phyloP scores from a whole-genome alignment of 2,329 filamentous ascomycete genomes.

The Alternaria sp. region DNA sequence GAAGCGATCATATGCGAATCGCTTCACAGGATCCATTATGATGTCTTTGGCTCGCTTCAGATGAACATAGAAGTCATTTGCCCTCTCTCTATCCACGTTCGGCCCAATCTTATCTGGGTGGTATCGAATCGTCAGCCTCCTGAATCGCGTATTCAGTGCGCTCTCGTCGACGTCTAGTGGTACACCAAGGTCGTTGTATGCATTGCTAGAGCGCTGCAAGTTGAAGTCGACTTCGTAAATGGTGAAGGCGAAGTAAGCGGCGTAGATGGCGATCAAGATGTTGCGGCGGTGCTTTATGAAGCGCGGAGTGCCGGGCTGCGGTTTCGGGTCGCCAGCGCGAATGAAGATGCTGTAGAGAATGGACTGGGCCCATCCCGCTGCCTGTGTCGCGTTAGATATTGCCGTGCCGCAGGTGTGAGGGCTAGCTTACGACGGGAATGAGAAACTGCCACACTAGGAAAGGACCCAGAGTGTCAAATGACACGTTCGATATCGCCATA shows the following conservation, averaged over 20 bases:
- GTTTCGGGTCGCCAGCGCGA: slow-evolving; percentile 85
- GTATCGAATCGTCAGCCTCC: slow-evolving; percentile 65
- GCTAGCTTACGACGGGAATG: slow-evolving; percentile 35
- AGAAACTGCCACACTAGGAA: slow-evolving; percentile 46
- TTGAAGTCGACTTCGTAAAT: slow-evolving; percentile 90
- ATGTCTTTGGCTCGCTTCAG: slow-evolving; percentile 87
- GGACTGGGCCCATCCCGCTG: slow-evolving; percentile 63
- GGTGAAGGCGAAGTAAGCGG: slow-evolving; percentile 86
- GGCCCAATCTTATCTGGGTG: slow-evolving; percentile 82
- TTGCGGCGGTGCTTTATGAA: slow-evolving; percentile 76
- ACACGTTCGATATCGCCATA: slow-evolving; percentile 34
- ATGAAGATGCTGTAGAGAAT: slow-evolving; percentile 89
- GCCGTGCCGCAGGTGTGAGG: background rate
- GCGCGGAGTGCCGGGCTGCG: slow-evolving; percentile 69
- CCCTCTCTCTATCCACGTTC: slow-evolving; percentile 33
- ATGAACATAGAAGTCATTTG: slow-evolving; percentile 72
- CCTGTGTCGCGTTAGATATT: slow-evolving; percentile 31
- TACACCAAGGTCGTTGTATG: slow-evolving; percentile 79
- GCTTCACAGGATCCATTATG: slow-evolving; percentile 79
- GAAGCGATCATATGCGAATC: slow-evolving; percentile 80
- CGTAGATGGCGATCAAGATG: slow-evolving; percentile 83
- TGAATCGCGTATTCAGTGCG: slow-evolving; percentile 83
- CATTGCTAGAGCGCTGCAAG: slow-evolving; percentile 73
- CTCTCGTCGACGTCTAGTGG: slow-evolving; percentile 72
- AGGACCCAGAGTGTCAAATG: slow-evolving; percentile 39